Percentiles rank a stretch among this genome's conserved stretches.
phyloP scores from a whole-genome alignment of 345 rosid genomes.

The Mallotus nudiflorus region DNA sequence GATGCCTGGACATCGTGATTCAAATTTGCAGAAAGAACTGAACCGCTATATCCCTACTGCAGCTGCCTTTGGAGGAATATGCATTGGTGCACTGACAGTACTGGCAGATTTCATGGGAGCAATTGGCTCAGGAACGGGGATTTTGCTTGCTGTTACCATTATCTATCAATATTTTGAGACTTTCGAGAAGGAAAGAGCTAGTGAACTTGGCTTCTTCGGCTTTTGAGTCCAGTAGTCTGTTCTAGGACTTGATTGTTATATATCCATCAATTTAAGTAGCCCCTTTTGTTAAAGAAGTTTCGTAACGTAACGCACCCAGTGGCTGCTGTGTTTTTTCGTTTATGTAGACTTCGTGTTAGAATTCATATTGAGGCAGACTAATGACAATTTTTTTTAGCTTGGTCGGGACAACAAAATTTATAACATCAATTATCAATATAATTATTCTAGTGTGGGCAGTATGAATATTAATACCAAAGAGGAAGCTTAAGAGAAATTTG shows the following conservation, averaged over 20 bases:
- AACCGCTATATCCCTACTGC: constrained; percentile 90
- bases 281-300: neutral
- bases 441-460: too few relatives aligned
- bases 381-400: neutral
- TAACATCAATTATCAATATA: too few relatives aligned
- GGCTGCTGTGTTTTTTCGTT: too few relatives aligned
- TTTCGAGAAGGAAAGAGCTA: constrained; percentile 87
- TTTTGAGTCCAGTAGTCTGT: constrained; percentile 35
- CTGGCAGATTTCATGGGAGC: constrained; percentile 94
- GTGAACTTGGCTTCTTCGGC: constrained; percentile 88
- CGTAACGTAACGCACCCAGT: too few relatives aligned
- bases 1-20: constrained; percentile 91
- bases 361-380: neutral
- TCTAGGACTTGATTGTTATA: neutral
- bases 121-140: constrained; percentile 83
- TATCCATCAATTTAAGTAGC: neutral
- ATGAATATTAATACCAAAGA: too few relatives aligned
- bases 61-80: constrained; percentile 87
- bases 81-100: constrained; percentile 82
- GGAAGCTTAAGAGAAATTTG: too few relatives aligned
- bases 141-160: constrained; percentile 80
- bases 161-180: constrained; percentile 89
- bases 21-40: constrained; percentile 81
- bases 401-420: too few relatives aligned
- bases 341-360: constrained; percentile 2